phyloP scores from a whole-genome alignment of 2,329 filamentous ascomycete species.

The Amauroascus verrucosus region DNA sequence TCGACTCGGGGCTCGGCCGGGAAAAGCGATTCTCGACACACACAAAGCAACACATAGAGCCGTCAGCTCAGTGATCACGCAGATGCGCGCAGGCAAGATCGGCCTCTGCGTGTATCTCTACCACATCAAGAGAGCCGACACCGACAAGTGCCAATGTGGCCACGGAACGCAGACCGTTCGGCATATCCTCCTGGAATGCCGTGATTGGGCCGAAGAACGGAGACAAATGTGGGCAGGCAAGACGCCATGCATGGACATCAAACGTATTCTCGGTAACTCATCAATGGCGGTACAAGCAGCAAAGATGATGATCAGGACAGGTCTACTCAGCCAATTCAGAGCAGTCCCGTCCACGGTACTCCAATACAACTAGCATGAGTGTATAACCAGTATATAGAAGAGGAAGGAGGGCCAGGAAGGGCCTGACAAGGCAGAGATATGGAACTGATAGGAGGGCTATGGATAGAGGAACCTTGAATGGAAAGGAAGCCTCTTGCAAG shows the following conservation, averaged over 20 bases:
- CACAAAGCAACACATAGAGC: constrained; percentile 7
- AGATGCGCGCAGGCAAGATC: constrained; percentile 8
- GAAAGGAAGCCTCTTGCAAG: too few species aligned
- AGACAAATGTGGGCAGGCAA: constrained; percentile 5
- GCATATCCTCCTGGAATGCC: constrained; percentile 24
- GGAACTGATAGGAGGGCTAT: constrained; percentile 21
- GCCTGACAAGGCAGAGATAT: constrained; percentile 19
- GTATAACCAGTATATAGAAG: constrained; percentile 21
- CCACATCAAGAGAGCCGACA: constrained; percentile 24
- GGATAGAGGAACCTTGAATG: constrained; percentile 4
- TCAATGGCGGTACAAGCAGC: constrained; percentile 25
- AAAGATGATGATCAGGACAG: constrained; percentile 21
- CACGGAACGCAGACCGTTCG: constrained; percentile 22
- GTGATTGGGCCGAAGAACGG: constrained; percentile 22
- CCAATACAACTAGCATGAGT: constrained; percentile 12
- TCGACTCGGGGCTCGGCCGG: background rate
- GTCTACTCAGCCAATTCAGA: constrained; percentile 21
- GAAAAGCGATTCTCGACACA: constrained; percentile 7
- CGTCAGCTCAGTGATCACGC: background rate
- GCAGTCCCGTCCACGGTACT: constrained; percentile 22
- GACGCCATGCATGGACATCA: constrained; percentile 21
- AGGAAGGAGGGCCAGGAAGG: constrained; percentile 20
- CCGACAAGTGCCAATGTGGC: constrained; percentile 22
- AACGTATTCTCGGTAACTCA: constrained; percentile 25
- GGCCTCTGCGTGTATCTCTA: constrained; percentile 21